These are phyloP conservation scores for Naganishia friedmannii DNA, from an alignment of 768 basidiomycete species.

Conservation along the genomic window DNA sequence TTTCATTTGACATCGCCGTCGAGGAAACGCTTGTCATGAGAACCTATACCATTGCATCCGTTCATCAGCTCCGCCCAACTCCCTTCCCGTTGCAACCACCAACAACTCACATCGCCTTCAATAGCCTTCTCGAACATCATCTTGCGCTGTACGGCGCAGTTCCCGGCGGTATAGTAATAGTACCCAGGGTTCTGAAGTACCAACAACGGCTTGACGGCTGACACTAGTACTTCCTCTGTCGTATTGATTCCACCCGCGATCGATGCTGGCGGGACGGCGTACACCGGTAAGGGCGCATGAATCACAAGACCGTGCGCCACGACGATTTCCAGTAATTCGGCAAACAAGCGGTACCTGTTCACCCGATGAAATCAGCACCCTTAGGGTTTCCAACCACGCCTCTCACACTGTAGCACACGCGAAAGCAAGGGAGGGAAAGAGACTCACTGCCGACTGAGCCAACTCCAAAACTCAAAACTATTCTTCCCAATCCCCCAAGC, in stretches of 20 bases:
- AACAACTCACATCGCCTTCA: constrained; percentile 59
- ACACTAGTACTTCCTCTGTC: constrained; percentile 62
- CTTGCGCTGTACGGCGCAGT: constrained; percentile 73
- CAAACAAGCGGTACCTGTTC: constrained; percentile 78
- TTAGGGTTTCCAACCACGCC: too few relatives aligned
- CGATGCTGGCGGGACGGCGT: constrained; percentile 33
- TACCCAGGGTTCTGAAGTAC: constrained; percentile 86
- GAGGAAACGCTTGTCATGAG: background rate
- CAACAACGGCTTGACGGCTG: constrained; percentile 70
- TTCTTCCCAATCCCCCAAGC: constrained; percentile 96
- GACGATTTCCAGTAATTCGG: constrained; percentile 84
- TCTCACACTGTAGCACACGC: background rate
- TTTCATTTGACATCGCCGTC: constrained; percentile 82
- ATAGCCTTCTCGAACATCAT: constrained; percentile 64
- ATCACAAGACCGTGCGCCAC: constrained; percentile 53
- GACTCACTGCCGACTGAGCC: constrained; percentile 83
- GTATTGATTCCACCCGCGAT: constrained; percentile 44
- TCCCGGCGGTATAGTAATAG: constrained; percentile 85
- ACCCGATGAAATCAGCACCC: too few relatives aligned
- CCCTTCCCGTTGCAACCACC: background rate
- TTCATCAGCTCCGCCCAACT: background rate
- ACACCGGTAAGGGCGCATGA: constrained; percentile 42
- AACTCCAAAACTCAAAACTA: constrained; percentile 96
- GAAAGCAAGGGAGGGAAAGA: background rate
- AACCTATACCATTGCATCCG: background rate